Conservation (phyloP, 306 rosid species). For the Argentina anserina region DNA sequence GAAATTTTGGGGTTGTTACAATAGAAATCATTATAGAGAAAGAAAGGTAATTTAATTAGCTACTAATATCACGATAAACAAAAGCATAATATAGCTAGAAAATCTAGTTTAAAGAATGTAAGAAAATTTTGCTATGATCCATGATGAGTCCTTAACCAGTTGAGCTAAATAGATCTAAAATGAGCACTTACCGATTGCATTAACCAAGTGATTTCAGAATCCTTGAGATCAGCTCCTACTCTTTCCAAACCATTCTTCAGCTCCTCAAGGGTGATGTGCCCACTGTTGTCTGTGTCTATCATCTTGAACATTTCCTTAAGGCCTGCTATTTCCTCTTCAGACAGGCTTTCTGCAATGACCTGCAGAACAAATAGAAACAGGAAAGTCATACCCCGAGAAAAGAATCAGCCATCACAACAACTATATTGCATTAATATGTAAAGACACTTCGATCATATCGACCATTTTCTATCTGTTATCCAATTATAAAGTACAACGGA, state of each 20-base stretch:
- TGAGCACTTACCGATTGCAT: conserved; percentile 77
- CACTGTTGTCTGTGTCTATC: conserved; percentile 89
- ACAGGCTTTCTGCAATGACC: conserved; percentile 88
- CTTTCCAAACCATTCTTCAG: conserved; percentile 79
- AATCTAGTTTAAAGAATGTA: neutral
- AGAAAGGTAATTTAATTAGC: too few species aligned
- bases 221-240: conserved; percentile 73
- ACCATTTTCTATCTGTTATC: neutral
- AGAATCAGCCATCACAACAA: conserved; percentile 3
- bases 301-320: conserved; percentile 89
- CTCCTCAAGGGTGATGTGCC: conserved; percentile 84
- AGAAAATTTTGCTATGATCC: too few species aligned
- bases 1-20: too few species aligned
- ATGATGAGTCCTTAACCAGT: neutral
- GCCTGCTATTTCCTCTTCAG: conserved; percentile 96
- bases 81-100: neutral
- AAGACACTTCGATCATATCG: neutral
- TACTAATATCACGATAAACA: neutral
- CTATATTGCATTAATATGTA: neutral
- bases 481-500: neutral
- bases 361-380: conserved; percentile 26
- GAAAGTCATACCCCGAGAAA: conserved; percentile 29
- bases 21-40: too few species aligned
- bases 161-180: conserved; percentile 5
- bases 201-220: conserved; percentile 72